Evolutionary conservation across 2,329 filamentous ascomycete species (phyloP).

Genomic region (Colletotrichum truncatum): DNA sequence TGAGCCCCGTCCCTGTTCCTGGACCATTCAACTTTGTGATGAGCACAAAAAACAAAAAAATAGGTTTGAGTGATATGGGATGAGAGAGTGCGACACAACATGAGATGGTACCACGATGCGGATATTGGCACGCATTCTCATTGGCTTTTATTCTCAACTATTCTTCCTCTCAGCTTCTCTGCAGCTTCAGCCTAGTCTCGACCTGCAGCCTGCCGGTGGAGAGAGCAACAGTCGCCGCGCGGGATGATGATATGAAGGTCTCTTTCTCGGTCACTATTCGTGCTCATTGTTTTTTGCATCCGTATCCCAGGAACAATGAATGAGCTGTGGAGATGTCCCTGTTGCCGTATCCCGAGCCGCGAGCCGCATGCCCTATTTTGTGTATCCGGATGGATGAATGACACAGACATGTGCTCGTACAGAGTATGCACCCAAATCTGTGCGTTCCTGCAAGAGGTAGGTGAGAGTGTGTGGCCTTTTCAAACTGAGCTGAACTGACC

Average conservation of each 20-base stretch:
- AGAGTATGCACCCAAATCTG: constrained; percentile 11
- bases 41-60: not conserved
- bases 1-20: not conserved
- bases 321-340: not conserved
- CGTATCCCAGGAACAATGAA: not conserved
- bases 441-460: constrained; percentile 9
- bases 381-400: not conserved
- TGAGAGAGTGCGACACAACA: not conserved
- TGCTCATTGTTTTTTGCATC: not conserved
- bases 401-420: constrained; percentile 9
- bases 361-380: not conserved
- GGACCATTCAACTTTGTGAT: not conserved
- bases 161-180: no score
- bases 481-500: not conserved
- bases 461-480: not conserved
- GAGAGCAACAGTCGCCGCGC: not conserved
- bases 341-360: constrained; percentile 14
- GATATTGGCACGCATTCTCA: no score
- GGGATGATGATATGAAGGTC: not conserved
- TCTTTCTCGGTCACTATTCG: not conserved
- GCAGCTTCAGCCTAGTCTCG: not conserved
- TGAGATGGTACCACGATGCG: no score
- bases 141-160: no score
- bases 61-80: not conserved
- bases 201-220: constrained; percentile 1